These are phyloP conservation scores for Kondoa subrosea DNA, from an alignment of 768 basidiomycete species.

Conservation along the genomic window DNA sequence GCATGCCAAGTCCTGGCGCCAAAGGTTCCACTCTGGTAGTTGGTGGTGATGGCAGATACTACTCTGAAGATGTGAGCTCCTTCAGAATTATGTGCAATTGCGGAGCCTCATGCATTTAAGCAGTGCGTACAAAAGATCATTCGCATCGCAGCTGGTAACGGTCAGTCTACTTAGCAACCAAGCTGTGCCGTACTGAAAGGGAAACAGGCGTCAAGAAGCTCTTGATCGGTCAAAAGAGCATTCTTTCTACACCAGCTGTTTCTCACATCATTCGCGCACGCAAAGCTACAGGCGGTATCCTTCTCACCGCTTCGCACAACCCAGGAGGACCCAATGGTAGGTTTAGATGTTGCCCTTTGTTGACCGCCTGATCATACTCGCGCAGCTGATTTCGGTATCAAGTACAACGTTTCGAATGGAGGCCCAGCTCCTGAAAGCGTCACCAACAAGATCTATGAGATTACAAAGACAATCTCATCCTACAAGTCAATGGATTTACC, in stretches of 20 bases:
- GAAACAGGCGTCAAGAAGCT: constrained; percentile 53
- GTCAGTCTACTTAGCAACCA: neutral
- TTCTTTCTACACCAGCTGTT: constrained; percentile 91
- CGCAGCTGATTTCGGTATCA: constrained; percentile 82
- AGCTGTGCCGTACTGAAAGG: neutral
- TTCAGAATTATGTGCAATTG: neutral
- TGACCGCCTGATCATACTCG: constrained; percentile 25
- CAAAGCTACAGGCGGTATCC: constrained; percentile 90
- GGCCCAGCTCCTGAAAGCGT: constrained; percentile 92
- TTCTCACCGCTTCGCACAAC: constrained; percentile 93
- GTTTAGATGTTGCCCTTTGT: neutral
- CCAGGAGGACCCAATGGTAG: constrained; percentile 73
- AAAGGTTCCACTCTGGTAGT: constrained; percentile 60
- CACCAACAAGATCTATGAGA: constrained; percentile 87
- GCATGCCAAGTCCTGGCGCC: constrained; percentile 59
- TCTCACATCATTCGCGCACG: constrained; percentile 90
- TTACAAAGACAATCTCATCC: constrained; percentile 63
- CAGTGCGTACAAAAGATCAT: constrained; percentile 59
- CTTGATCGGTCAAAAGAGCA: constrained; percentile 76
- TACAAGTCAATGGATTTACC: constrained; percentile 72
- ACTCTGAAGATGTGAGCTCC: constrained; percentile 44
- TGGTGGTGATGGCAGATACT: constrained; percentile 93
- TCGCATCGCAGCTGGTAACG: constrained; percentile 79
- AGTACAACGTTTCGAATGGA: constrained; percentile 95
- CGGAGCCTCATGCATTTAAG: constrained; percentile 32